A percentile compares a stretch with the other conserved stretches of the same genome.
Conservation (phyloP, 2,329 filamentous ascomycete species). For the Aspergillus ruber region DNA sequence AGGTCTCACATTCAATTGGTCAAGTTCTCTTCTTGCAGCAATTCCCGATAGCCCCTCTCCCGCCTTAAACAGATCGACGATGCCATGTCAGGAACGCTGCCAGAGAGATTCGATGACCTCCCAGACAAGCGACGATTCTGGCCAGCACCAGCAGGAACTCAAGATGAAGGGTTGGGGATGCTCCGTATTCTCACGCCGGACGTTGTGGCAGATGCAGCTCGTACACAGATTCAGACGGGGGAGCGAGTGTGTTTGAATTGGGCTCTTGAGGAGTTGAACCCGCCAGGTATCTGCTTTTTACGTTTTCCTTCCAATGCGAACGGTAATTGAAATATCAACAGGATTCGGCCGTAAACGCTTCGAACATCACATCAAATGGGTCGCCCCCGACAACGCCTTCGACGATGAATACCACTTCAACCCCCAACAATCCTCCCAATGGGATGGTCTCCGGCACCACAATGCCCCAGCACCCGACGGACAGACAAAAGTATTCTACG, state of each 20-base stretch:
- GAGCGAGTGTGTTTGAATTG: constrained; percentile 51
- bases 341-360: constrained; percentile 49
- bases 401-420: constrained; percentile 50
- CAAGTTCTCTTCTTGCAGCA: background rate
- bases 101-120: constrained; percentile 35
- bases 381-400: constrained; percentile 38
- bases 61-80: background rate
- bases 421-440: constrained; percentile 49
- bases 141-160: constrained; percentile 39
- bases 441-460: constrained; percentile 49
- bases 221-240: constrained; percentile 48
- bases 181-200: constrained; percentile 48
- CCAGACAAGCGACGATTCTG: constrained; percentile 47
- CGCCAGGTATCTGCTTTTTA: constrained; percentile 19
- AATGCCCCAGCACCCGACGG: constrained; percentile 36
- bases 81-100: constrained; percentile 20
- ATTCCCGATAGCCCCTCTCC: constrained; percentile 1
- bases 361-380: constrained; percentile 47
- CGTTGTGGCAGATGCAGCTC: constrained; percentile 45
- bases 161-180: constrained; percentile 51
- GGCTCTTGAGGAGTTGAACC: constrained; percentile 52
- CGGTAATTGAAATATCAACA: constrained; percentile 22
- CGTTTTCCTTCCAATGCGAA: background rate
- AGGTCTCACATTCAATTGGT: too few species aligned
- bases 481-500: constrained; percentile 26